Conservation (phyloP, 2,329 filamentous ascomycete species). For the Beauveria asiatica region DNA sequence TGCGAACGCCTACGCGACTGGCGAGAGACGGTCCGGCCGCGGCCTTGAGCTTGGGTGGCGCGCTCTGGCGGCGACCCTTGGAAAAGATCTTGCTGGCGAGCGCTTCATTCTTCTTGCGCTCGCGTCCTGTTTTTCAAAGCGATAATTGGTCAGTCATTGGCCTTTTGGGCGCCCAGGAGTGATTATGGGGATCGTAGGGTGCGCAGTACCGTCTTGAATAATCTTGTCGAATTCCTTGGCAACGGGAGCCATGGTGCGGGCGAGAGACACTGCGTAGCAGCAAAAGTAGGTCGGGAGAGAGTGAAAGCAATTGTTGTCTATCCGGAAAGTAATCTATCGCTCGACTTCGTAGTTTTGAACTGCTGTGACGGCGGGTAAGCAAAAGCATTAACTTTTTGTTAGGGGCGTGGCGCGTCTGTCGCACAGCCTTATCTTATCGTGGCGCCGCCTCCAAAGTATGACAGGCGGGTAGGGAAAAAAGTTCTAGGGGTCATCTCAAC, state of each 20-base stretch:
- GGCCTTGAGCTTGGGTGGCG: constrained; percentile 40
- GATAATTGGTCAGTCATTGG: not conserved
- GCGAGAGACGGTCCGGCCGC: constrained; percentile 50
- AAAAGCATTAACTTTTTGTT: not conserved
- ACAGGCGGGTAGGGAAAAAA: not conserved
- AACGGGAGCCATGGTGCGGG: constrained; percentile 9
- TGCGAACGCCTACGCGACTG: constrained; percentile 64
- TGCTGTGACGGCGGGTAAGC: not conserved
- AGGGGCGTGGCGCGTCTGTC: constrained; percentile 5
- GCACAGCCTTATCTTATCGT: constrained; percentile 10
- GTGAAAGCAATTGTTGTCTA: not conserved
- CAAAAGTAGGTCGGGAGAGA: not conserved
- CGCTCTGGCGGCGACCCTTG: constrained; percentile 48
- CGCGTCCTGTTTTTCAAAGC: constrained; percentile 38
- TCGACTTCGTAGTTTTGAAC: not conserved
- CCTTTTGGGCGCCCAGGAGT: not conserved
- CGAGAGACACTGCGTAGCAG: not conserved
- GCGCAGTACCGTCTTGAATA: constrained; percentile 12
- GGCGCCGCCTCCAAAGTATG: not conserved
- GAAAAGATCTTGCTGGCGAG: constrained; percentile 68
- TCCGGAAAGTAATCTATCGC: not conserved
- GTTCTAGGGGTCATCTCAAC: not conserved
- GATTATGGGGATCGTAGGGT: not conserved
- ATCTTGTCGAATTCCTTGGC: constrained; percentile 15
- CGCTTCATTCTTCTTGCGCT: constrained; percentile 61